Evolutionary conservation across 2,329 filamentous ascomycete species (phyloP).

Genomic region (Cladophialophora immunda): DNA sequence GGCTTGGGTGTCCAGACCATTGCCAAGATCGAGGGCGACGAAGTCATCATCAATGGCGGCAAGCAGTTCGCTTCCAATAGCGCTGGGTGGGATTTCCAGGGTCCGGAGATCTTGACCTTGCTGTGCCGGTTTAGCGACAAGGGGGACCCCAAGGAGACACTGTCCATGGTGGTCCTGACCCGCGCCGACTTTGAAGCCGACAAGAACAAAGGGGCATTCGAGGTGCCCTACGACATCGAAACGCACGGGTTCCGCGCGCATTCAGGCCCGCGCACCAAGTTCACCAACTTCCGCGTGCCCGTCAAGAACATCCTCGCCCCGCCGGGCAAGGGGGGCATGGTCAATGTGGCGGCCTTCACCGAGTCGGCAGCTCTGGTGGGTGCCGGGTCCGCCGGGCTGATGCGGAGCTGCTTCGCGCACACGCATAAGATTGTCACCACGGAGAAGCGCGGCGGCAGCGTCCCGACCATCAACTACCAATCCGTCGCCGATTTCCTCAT

Average conservation of each 20-base stretch:
- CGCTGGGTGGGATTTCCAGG: constrained; percentile 61
- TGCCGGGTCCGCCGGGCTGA: constrained; percentile 62
- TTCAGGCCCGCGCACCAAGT: constrained; percentile 59
- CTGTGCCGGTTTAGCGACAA: constrained; percentile 53
- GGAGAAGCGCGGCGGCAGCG: constrained; percentile 56
- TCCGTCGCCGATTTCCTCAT: constrained; percentile 61
- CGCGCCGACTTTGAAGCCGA: constrained; percentile 57
- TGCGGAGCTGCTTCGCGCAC: constrained; percentile 63
- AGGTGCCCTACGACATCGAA: constrained; percentile 56
- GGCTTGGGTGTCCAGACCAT: constrained; percentile 59
- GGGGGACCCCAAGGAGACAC: constrained; percentile 44
- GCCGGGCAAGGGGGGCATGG: constrained; percentile 47
- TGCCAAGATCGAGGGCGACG: constrained; percentile 56
- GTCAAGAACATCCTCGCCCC: constrained; percentile 53
- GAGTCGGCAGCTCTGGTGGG: constrained; percentile 59
- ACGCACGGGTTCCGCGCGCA: constrained; percentile 58
- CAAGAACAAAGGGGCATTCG: constrained; percentile 49
- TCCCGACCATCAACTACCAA: constrained; percentile 58
- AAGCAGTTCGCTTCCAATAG: constrained; percentile 64
- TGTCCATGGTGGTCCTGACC: constrained; percentile 62
- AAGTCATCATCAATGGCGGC: constrained; percentile 63
- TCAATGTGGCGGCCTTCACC: constrained; percentile 54
- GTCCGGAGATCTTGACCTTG: constrained; percentile 61
- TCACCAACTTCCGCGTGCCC: constrained; percentile 58
- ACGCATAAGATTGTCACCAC: constrained; percentile 59